A percentile compares a stretch with the other conserved stretches of the same genome.
Conservation (phyloP, 345 rosid genomes). For the Ceriops tagal region DNA sequence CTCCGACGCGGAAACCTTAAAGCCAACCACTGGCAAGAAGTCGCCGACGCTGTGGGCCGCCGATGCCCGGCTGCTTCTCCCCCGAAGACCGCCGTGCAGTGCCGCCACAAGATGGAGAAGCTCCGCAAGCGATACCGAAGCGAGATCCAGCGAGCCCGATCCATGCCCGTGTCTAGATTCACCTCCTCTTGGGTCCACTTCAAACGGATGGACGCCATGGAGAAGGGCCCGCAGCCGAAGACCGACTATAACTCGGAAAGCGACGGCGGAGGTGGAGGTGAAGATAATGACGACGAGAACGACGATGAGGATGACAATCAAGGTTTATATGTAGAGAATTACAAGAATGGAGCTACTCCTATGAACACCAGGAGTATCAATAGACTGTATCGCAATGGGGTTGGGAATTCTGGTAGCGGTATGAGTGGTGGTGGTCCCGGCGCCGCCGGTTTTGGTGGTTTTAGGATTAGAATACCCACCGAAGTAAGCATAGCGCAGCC, state of each 20-base stretch:
- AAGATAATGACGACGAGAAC: conserved; percentile 32
- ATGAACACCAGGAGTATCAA: conserved; percentile 47
- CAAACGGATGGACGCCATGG: conserved; percentile 86
- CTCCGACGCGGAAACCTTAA: conserved; percentile 91
- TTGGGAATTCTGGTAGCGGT: conserved; percentile 37
- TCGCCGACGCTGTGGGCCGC: conserved; percentile 59
- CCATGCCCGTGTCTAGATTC: conserved; percentile 75
- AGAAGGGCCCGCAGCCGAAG: conserved; percentile 48
- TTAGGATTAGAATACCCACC: conserved; percentile 72
- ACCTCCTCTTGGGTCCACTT: conserved; percentile 89
- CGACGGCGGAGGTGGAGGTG: conserved; percentile 11
- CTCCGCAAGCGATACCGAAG: conserved; percentile 81
- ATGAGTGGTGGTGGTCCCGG: conserved; percentile 8
- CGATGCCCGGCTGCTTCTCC: conserved; percentile 62
- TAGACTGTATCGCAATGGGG: conserved; percentile 56
- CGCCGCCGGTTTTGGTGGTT: conserved; percentile 35
- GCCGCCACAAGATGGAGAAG: conserved; percentile 99
- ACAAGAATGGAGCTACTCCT: conserved; percentile 32
- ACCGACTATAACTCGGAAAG: conserved; percentile 38
- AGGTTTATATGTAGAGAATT: conserved; percentile 34
- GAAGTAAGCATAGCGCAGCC: conserved; percentile 79
- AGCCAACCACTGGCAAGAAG: conserved; percentile 95
- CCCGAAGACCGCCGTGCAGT: conserved; percentile 82
- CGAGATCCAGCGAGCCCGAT: conserved; percentile 86
- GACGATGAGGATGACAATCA: conserved; percentile 47